Base-by-base conservation (phyloP, 2,329 filamentous ascomycete species). In the Penicillium sumatraense region DNA sequence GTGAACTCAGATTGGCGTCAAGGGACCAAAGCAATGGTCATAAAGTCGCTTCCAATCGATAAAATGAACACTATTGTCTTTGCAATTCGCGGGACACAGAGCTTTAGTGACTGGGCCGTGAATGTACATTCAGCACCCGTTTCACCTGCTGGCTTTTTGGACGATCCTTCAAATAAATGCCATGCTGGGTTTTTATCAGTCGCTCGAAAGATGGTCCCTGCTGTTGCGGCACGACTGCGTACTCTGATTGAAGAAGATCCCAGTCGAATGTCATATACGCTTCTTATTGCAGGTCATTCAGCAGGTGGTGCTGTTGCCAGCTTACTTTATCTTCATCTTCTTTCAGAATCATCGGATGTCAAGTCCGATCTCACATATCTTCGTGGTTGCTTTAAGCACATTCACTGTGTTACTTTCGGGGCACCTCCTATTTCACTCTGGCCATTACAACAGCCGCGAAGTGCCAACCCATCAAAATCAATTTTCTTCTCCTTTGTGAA, bases 401-500 rank as follows among this genome's bases (percentile, higher is more conserved):
- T 96, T 3, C 91, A 96, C 72, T 96, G 91, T 73, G 79, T 96
- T 36, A 93, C 89, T 0, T 96, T 96, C 63, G 91, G 91, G n/a
- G 83, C 90, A 0, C 91, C 91, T 1, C 91, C 91, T 0, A 80
- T 96, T 2, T 89, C 86, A 18, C 79, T 92, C 0, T 78, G 89
- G 1, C 89, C 91, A 0, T 75, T 96, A 2, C 68, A 79, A 24
- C 89, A 84, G 61, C 86, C 89, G 0, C 64, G 80, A 4, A 72
- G 72, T 1, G 69, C 72, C 0, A 72, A 78, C 11, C 72, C 83
- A 20, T 73, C 80, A 24, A 91, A 89, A 68, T 91, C 86, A 54
- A 70, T 93, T 4, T 96, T 96, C 69, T 81, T 91, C 49, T 85
- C 83, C 38, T 91, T 96, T 68, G 80, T 93, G 65, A 96, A 96